Evolutionary conservation across 805 yeast genomes (phyloP).

Genomic region (Lipomyces yamanashiensis): DNA sequence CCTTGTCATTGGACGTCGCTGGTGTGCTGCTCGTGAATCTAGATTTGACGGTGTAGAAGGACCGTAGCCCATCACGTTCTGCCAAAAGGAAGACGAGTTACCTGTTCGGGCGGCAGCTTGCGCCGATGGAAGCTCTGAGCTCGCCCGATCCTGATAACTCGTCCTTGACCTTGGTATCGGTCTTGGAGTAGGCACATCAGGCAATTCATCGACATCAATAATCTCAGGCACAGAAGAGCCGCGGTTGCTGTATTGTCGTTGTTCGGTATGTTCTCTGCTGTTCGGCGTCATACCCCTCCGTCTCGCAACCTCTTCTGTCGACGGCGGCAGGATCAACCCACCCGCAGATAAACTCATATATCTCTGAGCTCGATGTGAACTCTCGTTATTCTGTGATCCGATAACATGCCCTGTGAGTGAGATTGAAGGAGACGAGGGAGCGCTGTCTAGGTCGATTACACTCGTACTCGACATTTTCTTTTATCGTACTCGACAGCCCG

Average conservation of each 20-base stretch:
- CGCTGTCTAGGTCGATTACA: conserved; percentile 10
- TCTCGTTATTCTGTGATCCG: no score
- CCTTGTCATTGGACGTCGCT: neutral
- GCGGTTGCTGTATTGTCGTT: neutral
- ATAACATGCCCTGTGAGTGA: neutral
- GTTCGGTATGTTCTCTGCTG: neutral
- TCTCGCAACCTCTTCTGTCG: neutral
- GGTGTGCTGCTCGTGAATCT: neutral
- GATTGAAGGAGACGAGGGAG: neutral
- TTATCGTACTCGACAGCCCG: no score
- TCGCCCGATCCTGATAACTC: no score
- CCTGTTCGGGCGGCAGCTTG: neutral
- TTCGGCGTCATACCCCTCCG: neutral
- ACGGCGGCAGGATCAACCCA: neutral
- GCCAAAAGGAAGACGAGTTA: neutral
- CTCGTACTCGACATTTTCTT: neutral
- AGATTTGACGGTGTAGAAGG: neutral
- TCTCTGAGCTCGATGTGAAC: neutral
- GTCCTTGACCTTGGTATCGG: neutral
- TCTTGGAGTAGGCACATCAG: conserved; percentile 5
- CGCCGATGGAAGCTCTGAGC: neutral
- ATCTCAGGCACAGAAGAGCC: conserved; percentile 8
- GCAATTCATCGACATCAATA: conserved; percentile 24
- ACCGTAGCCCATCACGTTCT: neutral
- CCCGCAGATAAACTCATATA: neutral